These are phyloP conservation scores for Serendipita vermifera DNA, from an alignment of 768 basidiomycete species.

Conservation along the genomic window DNA sequence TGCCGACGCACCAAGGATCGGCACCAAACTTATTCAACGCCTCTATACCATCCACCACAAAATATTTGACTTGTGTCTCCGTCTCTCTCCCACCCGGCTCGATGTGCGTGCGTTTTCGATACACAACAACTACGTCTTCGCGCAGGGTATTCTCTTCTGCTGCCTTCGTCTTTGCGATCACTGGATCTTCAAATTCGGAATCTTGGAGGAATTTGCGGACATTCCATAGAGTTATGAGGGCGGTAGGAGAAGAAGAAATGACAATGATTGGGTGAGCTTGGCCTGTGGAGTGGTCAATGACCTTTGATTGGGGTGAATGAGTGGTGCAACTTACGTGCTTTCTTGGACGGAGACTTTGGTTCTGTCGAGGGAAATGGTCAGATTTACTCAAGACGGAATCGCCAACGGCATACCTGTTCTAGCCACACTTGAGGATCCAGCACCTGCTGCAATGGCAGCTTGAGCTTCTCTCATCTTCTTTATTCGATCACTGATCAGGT, in stretches of 20 bases:
- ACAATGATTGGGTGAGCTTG: conserved; percentile 89
- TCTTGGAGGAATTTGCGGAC: conserved; percentile 90
- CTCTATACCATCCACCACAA: conserved; percentile 85
- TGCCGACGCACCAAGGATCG: conserved; percentile 60
- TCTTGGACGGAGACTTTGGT: conserved; percentile 49
- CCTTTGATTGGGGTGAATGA: background rate
- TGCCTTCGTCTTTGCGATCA: conserved; percentile 31
- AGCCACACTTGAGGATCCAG: conserved; percentile 24
- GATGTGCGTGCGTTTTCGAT: conserved; percentile 65
- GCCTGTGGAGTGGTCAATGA: conserved; percentile 27
- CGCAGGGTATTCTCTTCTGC: conserved; percentile 58
- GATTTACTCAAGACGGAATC: background rate
- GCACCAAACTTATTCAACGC: conserved; percentile 83
- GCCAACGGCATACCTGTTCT: conserved; percentile 16
- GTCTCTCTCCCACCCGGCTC: conserved; percentile 52
- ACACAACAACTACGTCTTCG: conserved; percentile 80
- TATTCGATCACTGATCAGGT: conserved; percentile 58
- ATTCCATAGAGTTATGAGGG: conserved; percentile 96
- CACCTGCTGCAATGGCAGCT: conserved; percentile 23
- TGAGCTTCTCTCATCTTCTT: conserved; percentile 58
- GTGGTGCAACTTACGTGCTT: conserved; percentile 54
- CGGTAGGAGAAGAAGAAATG: conserved; percentile 90
- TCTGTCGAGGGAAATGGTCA: conserved; percentile 29
- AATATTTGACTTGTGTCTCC: conserved; percentile 43
- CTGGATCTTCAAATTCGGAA: conserved; percentile 41